A percentile compares a stretch with the other conserved stretches of the same genome.
phyloP scores from a whole-genome alignment of 2,329 filamentous ascomycete genomes.

The Cladosporium austrohemisphaericum region DNA sequence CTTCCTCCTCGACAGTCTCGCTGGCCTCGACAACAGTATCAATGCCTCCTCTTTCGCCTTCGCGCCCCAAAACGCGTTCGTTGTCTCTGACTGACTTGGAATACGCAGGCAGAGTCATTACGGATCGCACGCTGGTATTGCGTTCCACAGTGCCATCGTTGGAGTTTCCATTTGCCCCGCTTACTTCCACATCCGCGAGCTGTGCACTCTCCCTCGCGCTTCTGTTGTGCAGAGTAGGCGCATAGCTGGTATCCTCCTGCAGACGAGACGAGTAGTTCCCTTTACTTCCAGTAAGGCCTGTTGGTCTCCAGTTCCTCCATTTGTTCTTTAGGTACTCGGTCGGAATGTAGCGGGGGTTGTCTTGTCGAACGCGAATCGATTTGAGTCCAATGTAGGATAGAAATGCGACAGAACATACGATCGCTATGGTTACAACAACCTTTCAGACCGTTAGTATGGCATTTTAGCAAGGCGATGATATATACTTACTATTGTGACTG shows the following conservation, averaged over 20 bases:
- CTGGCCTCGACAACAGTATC: conserved; percentile 86
- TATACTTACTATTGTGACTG: conserved; percentile 7
- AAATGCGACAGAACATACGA: conserved; percentile 6
- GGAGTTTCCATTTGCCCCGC: conserved; percentile 21
- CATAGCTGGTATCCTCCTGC: conserved; percentile 25
- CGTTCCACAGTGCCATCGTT: conserved; percentile 59
- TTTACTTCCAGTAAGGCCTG: conserved; percentile 21
- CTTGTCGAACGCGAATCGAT: conserved; percentile 22
- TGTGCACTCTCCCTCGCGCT: conserved; percentile 24
- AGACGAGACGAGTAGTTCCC: conserved; percentile 30
- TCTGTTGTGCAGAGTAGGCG: conserved; percentile 24
- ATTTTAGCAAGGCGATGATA: background rate
- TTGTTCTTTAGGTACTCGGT: conserved; percentile 32
- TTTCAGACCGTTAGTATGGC: background rate
- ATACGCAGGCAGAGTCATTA: conserved; percentile 90
- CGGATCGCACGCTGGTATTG: conserved; percentile 82
- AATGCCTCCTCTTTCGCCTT: conserved; percentile 87
- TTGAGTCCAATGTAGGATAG: conserved; percentile 18
- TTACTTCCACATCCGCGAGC: conserved; percentile 20
- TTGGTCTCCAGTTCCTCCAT: conserved; percentile 32
- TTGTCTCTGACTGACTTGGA: conserved; percentile 66
- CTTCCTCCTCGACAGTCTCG: conserved; percentile 73
- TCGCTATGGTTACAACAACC: conserved; percentile 13
- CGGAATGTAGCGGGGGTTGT: conserved; percentile 30
- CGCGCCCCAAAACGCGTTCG: conserved; percentile 79